Evolutionary conservation across 345 rosid species (phyloP).

Genomic region (Capsella bursapastoris): DNA sequence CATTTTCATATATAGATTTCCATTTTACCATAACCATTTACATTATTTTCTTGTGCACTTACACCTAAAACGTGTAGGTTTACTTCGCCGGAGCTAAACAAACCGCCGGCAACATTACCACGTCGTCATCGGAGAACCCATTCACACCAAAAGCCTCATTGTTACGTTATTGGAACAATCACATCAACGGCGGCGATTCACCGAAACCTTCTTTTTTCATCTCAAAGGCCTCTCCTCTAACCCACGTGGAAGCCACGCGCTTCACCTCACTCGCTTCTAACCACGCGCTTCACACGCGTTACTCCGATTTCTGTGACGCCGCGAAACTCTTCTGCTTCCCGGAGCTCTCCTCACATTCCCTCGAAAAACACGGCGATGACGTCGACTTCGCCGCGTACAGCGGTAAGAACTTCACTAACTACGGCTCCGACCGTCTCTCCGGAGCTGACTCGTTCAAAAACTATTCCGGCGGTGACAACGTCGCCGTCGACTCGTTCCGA

Average conservation of each 20-base stretch:
- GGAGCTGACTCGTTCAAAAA: constrained; percentile 68
- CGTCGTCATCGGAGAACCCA: constrained; percentile 49
- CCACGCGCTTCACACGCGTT: constrained; percentile 56
- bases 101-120: constrained; percentile 23
- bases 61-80: constrained; percentile 17
- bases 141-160: constrained; percentile 72
- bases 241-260: constrained; percentile 60
- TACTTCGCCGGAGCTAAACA: constrained; percentile 35
- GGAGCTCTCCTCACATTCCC: constrained; percentile 46
- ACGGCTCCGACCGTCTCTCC: constrained; percentile 55
- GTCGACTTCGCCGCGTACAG: constrained; percentile 55
- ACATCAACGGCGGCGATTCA: constrained; percentile 45
- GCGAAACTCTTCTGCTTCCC: constrained; percentile 89
- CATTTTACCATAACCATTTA: not conserved
- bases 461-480: constrained; percentile 54
- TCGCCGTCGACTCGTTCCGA: constrained; percentile 56
- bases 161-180: constrained; percentile 86
- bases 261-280: constrained; percentile 71
- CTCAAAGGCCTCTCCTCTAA: constrained; percentile 80
- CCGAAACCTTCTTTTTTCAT: constrained; percentile 67
- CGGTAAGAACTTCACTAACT: constrained; percentile 72
- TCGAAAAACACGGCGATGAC: constrained; percentile 51
- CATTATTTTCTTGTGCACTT: not conserved
- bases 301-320: constrained; percentile 68
- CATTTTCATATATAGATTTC: not conserved